Evolutionary conservation across 2,329 filamentous ascomycete species (phyloP).

Genomic region (Neofusicoccum ribis): DNA sequence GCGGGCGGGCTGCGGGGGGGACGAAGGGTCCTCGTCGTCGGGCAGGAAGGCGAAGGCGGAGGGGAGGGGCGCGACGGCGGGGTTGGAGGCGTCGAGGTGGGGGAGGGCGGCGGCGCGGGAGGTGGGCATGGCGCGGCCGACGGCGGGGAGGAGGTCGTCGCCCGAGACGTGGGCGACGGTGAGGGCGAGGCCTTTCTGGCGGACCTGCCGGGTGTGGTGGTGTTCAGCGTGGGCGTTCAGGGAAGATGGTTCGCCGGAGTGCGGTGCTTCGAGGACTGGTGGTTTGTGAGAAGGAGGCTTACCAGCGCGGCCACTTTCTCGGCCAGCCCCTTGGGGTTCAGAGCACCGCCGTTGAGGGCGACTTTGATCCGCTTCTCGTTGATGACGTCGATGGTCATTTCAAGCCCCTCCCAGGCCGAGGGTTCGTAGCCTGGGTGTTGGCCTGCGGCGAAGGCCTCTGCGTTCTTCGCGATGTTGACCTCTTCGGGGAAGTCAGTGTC

Average conservation of each 20-base stretch:
- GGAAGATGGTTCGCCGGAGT: too few relatives aligned
- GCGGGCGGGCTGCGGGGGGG: too few relatives aligned
- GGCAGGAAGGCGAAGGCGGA: constrained; percentile 42
- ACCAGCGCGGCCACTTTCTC: constrained; percentile 45
- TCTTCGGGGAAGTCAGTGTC: constrained; percentile 27
- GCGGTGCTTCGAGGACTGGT: too few relatives aligned
- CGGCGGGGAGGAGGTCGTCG: constrained; percentile 44
- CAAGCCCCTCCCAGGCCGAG: constrained; percentile 52
- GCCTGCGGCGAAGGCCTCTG: constrained; percentile 41
- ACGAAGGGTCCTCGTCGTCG: constrained; percentile 24
- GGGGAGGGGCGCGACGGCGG: constrained; percentile 35
- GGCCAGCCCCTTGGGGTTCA: constrained; percentile 56
- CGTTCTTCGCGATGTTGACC: constrained; percentile 47
- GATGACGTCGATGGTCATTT: constrained; percentile 48
- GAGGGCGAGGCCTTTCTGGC: constrained; percentile 37
- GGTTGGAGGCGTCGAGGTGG: constrained; percentile 46
- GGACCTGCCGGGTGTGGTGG: neutral
- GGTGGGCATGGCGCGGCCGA: constrained; percentile 31
- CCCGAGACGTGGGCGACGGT: constrained; percentile 49
- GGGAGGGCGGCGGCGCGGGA: constrained; percentile 38
- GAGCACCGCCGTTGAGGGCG: constrained; percentile 58
- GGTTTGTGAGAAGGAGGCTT: too few relatives aligned
- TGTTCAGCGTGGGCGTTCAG: too few relatives aligned
- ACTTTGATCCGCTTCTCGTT: constrained; percentile 54
- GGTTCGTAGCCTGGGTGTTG: constrained; percentile 47